These are phyloP conservation scores for Stephanodiscus triporus DNA, from an alignment of 108 stramenopile genomes.

Conservation along the genomic window DNA sequence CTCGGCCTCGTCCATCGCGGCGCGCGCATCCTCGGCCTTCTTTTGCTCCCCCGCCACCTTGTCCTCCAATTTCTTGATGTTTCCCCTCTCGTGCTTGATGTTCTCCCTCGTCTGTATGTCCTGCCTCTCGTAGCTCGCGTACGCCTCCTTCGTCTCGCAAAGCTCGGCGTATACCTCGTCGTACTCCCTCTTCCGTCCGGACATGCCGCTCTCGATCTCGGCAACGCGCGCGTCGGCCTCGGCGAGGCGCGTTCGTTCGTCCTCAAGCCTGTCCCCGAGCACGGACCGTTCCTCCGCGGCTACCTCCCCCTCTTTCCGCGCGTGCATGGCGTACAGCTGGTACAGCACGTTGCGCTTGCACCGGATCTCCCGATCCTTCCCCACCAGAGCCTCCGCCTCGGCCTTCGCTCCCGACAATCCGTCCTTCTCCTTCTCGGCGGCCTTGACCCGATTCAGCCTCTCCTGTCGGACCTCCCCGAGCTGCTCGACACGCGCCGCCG, in stretches of 20 bases:
- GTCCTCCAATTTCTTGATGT: slow-evolving; percentile 76
- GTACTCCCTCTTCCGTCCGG: slow-evolving; percentile 66
- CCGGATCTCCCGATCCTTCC: slow-evolving; percentile 87
- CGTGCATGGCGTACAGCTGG: slow-evolving; percentile 75
- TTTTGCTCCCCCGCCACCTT: slow-evolving; percentile 70
- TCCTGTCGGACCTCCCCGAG: slow-evolving; percentile 82
- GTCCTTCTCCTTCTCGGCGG: slow-evolving; percentile 95
- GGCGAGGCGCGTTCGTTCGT: slow-evolving; percentile 47
- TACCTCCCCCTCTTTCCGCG: slow-evolving; percentile 39
- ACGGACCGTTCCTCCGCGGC: slow-evolving; percentile 54
- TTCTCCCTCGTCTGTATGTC: slow-evolving; percentile 95
- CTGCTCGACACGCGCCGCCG: slow-evolving; percentile 83
- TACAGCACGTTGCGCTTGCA: slow-evolving; percentile 88
- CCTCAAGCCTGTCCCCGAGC: slow-evolving; percentile 48
- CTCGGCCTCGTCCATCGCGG: slow-evolving; percentile 60
- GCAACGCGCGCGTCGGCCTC: slow-evolving; percentile 58
- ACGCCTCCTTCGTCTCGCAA: slow-evolving; percentile 84
- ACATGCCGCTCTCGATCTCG: slow-evolving; percentile 68
- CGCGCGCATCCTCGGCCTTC: slow-evolving; percentile 56
- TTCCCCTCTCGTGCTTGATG: slow-evolving; percentile 83
- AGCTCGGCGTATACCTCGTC: slow-evolving; percentile 63
- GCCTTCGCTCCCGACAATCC: slow-evolving; percentile 85
- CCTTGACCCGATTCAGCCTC: slow-evolving; percentile 96
- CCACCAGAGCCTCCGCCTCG: slow-evolving; percentile 89
- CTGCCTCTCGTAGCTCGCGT: slow-evolving; percentile 83